A percentile compares a stretch with the other conserved stretches of the same genome.
phyloP scores from a whole-genome alignment of 345 rosid genomes.

The Pelargonium nanum region DNA sequence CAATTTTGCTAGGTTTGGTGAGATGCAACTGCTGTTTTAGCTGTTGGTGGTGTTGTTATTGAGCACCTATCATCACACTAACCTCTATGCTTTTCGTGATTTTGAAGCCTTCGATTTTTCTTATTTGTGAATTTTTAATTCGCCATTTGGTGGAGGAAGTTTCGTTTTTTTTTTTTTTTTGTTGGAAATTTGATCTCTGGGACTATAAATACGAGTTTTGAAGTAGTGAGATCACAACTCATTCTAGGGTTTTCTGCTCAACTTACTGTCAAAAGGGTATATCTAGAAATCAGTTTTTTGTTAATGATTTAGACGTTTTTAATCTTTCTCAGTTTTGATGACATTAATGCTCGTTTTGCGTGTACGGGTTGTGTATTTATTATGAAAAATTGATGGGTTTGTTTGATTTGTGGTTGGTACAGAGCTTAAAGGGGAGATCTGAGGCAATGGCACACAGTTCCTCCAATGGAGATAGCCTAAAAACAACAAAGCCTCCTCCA shows the following conservation, averaged over 20 bases:
- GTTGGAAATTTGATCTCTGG: not conserved
- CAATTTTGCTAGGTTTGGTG: conserved; percentile 22
- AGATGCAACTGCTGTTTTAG: conserved; percentile 11
- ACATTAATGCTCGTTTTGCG: not conserved
- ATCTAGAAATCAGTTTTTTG: not conserved
- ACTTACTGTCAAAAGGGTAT: not conserved
- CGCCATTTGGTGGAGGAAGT: conserved; percentile 20
- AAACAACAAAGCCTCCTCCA: conserved; percentile 70
- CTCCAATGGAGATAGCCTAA: conserved; percentile 41
- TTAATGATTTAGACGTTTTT: not conserved
- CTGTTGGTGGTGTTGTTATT: conserved; percentile 18
- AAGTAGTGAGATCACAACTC: conserved; percentile 22
- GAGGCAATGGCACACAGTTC: conserved; percentile 44
- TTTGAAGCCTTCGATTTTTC: conserved; percentile 30
- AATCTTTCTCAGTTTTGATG: not conserved
- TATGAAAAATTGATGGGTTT: not conserved
- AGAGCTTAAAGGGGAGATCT: conserved; percentile 18
- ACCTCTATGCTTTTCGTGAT: conserved; percentile 24
- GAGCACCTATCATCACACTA: conserved; percentile 20
- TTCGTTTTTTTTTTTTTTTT: conserved; percentile 19
- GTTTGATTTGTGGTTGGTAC: conserved; percentile 2
- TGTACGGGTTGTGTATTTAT: not conserved
- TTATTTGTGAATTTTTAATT: conserved; percentile 1
- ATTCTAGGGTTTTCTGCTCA: conserved; percentile 4
- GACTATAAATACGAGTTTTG: conserved; percentile 32